Evolutionary conservation across 1,284 basidiomycete species (phyloP).

Genomic region (Pseudozyma sp.): DNA sequence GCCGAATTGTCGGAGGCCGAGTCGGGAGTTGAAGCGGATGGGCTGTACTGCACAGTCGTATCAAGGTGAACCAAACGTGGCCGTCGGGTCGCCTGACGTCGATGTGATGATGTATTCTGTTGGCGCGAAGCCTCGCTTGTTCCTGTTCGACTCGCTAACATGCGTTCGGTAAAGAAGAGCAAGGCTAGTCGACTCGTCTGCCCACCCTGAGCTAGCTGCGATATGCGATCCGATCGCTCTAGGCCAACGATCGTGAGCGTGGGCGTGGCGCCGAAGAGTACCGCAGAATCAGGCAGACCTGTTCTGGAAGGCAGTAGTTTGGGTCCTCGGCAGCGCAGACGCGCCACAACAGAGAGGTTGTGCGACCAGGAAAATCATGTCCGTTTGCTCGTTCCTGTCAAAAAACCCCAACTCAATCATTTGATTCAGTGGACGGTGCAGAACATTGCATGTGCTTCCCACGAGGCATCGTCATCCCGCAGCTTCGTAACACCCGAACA

Average conservation of each 20-base stretch:
- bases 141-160: neutral
- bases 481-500: no score
- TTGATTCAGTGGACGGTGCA: no score
- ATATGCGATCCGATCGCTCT: neutral
- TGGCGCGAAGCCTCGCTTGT: neutral
- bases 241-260: neutral
- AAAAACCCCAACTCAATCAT: neutral
- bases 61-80: neutral
- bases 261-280: neutral
- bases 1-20: slow-evolving; percentile 7
- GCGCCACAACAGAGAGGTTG: no score
- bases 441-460: no score
- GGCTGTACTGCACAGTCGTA: neutral
- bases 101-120: no score
- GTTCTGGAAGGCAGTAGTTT: no score
- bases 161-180: neutral
- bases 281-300: no score
- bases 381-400: no score
- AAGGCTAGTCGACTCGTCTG: slow-evolving; percentile 7
- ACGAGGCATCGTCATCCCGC: no score
- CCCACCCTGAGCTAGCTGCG: neutral
- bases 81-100: no score
- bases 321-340: no score
- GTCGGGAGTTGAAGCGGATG: neutral
- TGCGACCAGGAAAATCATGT: no score